A percentile compares a stretch with the other conserved stretches of the same genome.
phyloP scores from a whole-genome alignment of 2,329 filamentous ascomycete genomes.

The Paracoccidioides brasiliensis region DNA sequence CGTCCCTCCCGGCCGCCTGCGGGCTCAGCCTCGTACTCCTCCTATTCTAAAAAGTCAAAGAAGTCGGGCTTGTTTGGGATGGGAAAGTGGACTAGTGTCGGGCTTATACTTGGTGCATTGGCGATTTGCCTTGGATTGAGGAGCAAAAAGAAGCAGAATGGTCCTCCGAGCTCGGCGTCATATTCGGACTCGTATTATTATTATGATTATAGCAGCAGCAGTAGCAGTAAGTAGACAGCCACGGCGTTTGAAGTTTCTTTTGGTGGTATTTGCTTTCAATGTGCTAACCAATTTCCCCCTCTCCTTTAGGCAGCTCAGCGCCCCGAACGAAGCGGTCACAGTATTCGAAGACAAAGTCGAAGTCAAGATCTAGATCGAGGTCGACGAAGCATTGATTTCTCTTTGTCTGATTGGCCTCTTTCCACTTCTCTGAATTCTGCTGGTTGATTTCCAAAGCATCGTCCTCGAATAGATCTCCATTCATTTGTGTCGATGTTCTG shows the following conservation, averaged over 20 bases:
- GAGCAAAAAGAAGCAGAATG: constrained; percentile 26
- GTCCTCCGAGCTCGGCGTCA: constrained; percentile 28
- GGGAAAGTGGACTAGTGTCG: constrained; percentile 29
- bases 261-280: not conserved
- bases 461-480: not conserved
- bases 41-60: constrained; percentile 19
- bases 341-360: not conserved
- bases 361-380: not conserved
- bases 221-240: constrained; percentile 24
- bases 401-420: not conserved
- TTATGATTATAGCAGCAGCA: constrained; percentile 31
- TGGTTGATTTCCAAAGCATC: not conserved
- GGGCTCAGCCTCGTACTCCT: constrained; percentile 11
- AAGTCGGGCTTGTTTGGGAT: constrained; percentile 23
- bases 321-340: not conserved
- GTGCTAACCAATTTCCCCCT: not conserved
- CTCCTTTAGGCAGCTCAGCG: not conserved
- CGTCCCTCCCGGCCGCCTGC: constrained; percentile 17
- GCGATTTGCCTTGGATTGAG: constrained; percentile 35
- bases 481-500: not conserved
- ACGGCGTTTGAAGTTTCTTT: not conserved
- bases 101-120: constrained; percentile 31
- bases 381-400: not conserved
- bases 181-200: constrained; percentile 26
- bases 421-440: not conserved